Evolutionary conservation across 1,284 basidiomycete species (phyloP), one percentile per base, ranked within the genome.

Genomic region (Naganishia albida): DNA sequence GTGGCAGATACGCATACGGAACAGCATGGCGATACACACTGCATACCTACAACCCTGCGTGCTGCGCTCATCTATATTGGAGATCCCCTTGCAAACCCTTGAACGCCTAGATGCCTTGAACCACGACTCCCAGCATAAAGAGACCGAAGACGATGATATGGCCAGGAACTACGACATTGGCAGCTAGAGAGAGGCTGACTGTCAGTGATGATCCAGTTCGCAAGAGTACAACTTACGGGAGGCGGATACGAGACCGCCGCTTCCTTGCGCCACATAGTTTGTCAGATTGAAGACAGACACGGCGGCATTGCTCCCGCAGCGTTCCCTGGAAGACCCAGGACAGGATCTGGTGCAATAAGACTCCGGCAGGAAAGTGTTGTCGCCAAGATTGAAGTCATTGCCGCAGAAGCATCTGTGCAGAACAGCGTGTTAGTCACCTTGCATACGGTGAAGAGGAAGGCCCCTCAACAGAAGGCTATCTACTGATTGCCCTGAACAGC

Each of bases 301-400:
- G 10, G 57, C 34, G 10, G 49, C 44, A 1, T 39, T 40, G 48
- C 57, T 60, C n/a, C 57, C 57, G 38, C 57, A 60, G 1, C 49
- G 15, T 23, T 60, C 57, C 43, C 39, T 60, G 16, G 57, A 60
- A 18, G 46, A 50, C 6, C 57, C 57, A 16, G 57, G 57, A 38
- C 57, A 60, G 18, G 57, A 38, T 6, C 38, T 60, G n/a, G 46
- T 26, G 23, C 57, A 60, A 40, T 60, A 60, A 23, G 57, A 50
- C 15, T 60, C 57, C 34, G 57, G 57, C 30, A 60, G 25, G 26
- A 60, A 60, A 16, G 57, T 60, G 57, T 60, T 60, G 46, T 60
- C 46, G 8, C 46, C 46, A 25, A 60, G 46, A 2, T 46, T n/a
- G 46, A 60, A 60, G 15, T 40, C 38, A 20, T 39, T 40, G 2